These are phyloP conservation scores for Fraxinus americana DNA, from an alignment of 257 asterid genomes.

Conservation along the genomic window DNA sequence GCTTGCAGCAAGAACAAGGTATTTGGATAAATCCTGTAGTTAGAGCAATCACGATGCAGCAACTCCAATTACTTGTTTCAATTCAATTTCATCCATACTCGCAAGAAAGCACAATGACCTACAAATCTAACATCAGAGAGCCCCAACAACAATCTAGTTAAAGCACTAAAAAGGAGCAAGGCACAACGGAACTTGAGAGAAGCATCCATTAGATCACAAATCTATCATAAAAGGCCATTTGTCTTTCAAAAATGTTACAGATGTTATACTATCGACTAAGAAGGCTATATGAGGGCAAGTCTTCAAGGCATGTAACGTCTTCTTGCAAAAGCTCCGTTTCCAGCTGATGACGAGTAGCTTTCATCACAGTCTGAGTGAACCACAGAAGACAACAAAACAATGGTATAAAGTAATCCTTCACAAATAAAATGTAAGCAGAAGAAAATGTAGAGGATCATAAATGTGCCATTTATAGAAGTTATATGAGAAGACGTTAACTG, in stretches of 20 bases:
- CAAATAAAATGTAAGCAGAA: not conserved
- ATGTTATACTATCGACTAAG: conserved; percentile 55
- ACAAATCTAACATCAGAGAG: not conserved
- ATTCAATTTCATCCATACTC: not conserved
- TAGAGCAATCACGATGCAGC: not conserved
- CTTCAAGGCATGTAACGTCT: conserved; percentile 73
- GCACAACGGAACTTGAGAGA: conserved; percentile 12
- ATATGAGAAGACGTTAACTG: not conserved
- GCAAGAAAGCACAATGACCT: not conserved
- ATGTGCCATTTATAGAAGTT: not conserved
- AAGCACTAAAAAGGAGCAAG: conserved; percentile 1
- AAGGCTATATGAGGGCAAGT: conserved; percentile 80
- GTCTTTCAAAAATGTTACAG: conserved; percentile 27
- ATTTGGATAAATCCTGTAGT: not conserved
- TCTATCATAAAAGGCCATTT: conserved; percentile 24
- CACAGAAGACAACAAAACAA: not conserved
- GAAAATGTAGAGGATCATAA: not conserved
- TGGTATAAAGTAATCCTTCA: not conserved
- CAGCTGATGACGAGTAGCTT: conserved; percentile 93
- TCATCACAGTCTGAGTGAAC: conserved; percentile 79
- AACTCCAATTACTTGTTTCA: not conserved
- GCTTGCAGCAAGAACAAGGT: not conserved
- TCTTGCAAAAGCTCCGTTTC: conserved; percentile 94
- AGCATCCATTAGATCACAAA: conserved; percentile 22
- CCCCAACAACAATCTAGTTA: not conserved